Evolutionary conservation across 768 basidiomycete species (phyloP).

Genomic region (Phaffia australis): DNA sequence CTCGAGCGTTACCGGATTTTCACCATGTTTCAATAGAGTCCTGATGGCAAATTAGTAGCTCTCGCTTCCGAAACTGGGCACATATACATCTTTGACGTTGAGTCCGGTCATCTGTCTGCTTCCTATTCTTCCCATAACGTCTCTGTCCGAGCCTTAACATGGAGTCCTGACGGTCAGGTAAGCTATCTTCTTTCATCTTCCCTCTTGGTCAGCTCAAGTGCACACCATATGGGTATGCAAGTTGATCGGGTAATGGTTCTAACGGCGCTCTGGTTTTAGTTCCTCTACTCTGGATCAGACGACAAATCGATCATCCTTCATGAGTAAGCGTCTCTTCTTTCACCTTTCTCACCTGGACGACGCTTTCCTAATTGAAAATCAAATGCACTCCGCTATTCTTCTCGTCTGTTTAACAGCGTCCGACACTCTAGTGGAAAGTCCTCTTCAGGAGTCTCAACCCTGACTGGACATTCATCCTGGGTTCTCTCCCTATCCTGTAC

Average conservation of each 20-base stretch:
- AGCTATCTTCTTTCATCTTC: slow-evolving; percentile 16
- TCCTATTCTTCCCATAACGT: slow-evolving; percentile 83
- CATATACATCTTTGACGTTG: slow-evolving; percentile 72
- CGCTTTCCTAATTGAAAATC: slow-evolving; percentile 45
- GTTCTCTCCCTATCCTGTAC: slow-evolving; percentile 72
- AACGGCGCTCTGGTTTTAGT: slow-evolving; percentile 41
- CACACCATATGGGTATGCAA: no score
- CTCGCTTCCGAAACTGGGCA: slow-evolving; percentile 78
- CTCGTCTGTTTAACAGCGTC: slow-evolving; percentile 40
- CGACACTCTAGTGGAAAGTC: slow-evolving; percentile 42
- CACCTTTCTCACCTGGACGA: slow-evolving; percentile 39
- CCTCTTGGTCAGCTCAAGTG: neutral
- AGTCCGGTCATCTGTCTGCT: slow-evolving; percentile 52
- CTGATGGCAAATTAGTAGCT: slow-evolving; percentile 71
- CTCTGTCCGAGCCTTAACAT: slow-evolving; percentile 72
- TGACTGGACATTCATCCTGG: slow-evolving; percentile 86
- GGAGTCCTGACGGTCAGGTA: slow-evolving; percentile 82
- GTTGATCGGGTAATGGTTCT: neutral
- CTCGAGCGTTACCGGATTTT: slow-evolving; percentile 4
- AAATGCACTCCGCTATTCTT: slow-evolving; percentile 40
- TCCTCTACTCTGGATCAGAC: slow-evolving; percentile 80
- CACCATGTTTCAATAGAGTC: slow-evolving; percentile 49
- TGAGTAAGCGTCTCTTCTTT: slow-evolving; percentile 46
- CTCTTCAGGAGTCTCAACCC: slow-evolving; percentile 51
- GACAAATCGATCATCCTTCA: slow-evolving; percentile 83